Percentiles rank a stretch among this genome's conserved stretches.
These are phyloP conservation scores for Solanum hybrid DNA, from an alignment of 305 asterid species.

Conservation along the genomic window DNA sequence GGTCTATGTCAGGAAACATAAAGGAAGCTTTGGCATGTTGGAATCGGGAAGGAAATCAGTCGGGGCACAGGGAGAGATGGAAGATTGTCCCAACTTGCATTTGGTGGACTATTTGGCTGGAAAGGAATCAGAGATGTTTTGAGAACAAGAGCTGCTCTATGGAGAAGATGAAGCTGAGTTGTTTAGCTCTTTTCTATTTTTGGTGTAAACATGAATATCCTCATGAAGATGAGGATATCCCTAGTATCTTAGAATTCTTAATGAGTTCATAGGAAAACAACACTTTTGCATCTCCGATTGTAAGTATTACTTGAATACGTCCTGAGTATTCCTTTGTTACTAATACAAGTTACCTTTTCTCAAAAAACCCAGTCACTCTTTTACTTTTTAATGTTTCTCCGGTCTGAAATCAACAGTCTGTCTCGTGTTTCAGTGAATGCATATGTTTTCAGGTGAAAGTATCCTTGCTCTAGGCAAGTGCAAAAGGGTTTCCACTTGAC, in stretches of 20 bases:
- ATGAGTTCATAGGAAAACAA: not conserved
- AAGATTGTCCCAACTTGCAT: not conserved
- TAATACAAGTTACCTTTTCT: not conserved
- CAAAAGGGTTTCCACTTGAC: conserved; percentile 1
- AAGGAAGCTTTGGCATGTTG: not conserved
- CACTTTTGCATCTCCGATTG: not conserved
- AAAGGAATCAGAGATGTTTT: not conserved
- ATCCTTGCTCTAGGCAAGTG: not conserved
- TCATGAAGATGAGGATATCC: not conserved
- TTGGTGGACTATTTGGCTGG: not conserved
- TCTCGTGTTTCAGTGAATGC: not conserved
- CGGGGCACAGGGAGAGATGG: not conserved
- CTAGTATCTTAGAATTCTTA: not conserved
- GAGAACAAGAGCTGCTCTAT: not conserved
- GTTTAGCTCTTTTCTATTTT: not conserved
- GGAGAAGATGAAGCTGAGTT: not conserved
- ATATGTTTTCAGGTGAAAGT: not conserved
- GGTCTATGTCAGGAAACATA: not conserved
- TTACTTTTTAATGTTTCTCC: not conserved
- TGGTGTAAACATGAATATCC: not conserved
- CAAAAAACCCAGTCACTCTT: not conserved
- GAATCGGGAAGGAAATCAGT: not conserved
- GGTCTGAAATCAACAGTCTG: not conserved
- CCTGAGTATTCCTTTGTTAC: not conserved
- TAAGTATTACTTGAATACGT: not conserved